Percentiles rank a stretch among this genome's conserved stretches.
Evolutionary conservation across 164 flowering plant genomes (phyloP).

Genomic region (Vitis rupestris): DNA sequence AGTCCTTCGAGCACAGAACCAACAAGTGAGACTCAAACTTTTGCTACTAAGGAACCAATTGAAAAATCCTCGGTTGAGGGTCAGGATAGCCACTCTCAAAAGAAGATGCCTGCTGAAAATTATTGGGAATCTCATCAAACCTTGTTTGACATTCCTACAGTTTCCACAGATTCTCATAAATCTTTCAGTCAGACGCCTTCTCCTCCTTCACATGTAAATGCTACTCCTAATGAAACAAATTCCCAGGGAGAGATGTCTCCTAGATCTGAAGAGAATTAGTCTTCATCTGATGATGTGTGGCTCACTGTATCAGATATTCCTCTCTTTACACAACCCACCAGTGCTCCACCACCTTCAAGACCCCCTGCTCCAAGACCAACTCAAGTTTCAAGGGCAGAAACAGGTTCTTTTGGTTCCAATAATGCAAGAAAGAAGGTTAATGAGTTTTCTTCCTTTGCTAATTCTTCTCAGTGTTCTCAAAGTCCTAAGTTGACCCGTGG

Average conservation of each 20-base stretch:
- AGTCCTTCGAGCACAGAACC: conserved; percentile 38
- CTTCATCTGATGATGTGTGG: conserved; percentile 71
- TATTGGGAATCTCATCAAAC: conserved; percentile 42
- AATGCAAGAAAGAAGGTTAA: too few species aligned
- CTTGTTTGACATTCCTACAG: conserved; percentile 53
- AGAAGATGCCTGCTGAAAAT: conserved; percentile 38
- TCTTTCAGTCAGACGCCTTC: conserved; percentile 33
- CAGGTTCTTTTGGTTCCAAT: too few species aligned
- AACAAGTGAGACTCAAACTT: conserved; percentile 21
- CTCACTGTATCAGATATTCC: conserved; percentile 87
- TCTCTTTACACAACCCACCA: conserved; percentile 86
- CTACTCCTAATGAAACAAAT: conserved; percentile 31
- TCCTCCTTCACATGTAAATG: conserved; percentile 35
- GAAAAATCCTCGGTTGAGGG: conserved; percentile 35
- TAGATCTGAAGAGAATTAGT: conserved; percentile 41
- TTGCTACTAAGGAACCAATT: conserved; percentile 30
- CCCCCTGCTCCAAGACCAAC: conserved; percentile 89
- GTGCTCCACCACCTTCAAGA: conserved; percentile 98
- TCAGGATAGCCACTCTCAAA: conserved; percentile 35
- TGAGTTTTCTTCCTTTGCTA: too few species aligned
- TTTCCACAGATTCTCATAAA: conserved; percentile 39
- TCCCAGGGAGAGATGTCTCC: conserved; percentile 39
- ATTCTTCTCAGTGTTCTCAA: too few species aligned
- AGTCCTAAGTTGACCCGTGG: too few species aligned
- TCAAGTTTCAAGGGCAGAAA: too few species aligned